Evolutionary conservation across 225 moss, liverwort and hornwort genomes (phyloP), one percentile per base, ranked within the genome.

Genomic region (Bryoerythrophyllum caledonicum): DNA sequence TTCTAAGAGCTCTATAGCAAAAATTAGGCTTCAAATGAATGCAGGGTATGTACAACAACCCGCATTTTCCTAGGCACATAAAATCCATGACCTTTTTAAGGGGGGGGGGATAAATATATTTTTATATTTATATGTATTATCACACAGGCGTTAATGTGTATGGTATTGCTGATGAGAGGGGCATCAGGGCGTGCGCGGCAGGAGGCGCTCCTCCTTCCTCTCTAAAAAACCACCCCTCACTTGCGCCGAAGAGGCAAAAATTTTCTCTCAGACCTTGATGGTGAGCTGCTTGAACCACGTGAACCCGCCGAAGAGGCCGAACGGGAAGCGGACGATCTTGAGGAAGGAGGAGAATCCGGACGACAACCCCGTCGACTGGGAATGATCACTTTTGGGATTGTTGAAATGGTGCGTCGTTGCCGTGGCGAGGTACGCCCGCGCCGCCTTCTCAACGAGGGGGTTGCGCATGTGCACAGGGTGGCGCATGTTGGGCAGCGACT

Each of bases 371-470:
- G 79, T 49, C 14, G 43, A 10, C 12, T 10, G 10, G 19, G 48
- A 49, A 17, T 15, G 44, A 1, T 49, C 17, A 6, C 6, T 49
- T 5, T 17, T 6, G 5, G 48, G 17, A 17, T 49, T 49, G 48
- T 49, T 49, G 17, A 15, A 19, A 7, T 19, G 48, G 76, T 27
- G 71, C 3, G 69, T 83, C 9, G 69, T 83, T 4, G 76, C 86
- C 6, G 87, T 82, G 34, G 87, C 87, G 3, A 87, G 44, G 5
- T 87, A 87, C 5, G 81, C 84, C 60, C 84, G 70, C 4, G 87
- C 87, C 17, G 87, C 87, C 43, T 87, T 87, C 68, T 87, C 87
- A 71, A 87, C 70, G 71, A 87, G 71, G n/a, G 87, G 87, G 65
- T 87, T 87, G 71, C 84, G 52, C 87, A 87, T 87, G 46, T 87